Conservation (phyloP, 2,329 filamentous ascomycete genomes). For the Penicillium glabrum region DNA sequence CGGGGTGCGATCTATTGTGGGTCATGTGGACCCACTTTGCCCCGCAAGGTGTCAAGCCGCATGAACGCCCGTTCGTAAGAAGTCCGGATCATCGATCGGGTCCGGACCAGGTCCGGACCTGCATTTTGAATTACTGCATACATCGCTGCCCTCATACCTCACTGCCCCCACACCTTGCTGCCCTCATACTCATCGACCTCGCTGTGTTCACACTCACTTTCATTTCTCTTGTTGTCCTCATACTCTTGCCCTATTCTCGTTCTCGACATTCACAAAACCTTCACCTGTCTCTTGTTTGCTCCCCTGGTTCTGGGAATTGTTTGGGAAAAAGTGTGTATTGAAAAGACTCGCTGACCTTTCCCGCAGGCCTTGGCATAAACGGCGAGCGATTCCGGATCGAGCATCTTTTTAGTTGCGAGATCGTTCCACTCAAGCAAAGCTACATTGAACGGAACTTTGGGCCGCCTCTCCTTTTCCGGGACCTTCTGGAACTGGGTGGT, state of each 20-base stretch:
- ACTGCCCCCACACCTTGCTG: background rate
- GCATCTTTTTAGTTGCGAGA: slow-evolving; percentile 64
- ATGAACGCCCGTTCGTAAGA: background rate
- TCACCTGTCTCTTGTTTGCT: background rate
- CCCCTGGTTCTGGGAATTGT: background rate
- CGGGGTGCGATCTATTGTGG: background rate
- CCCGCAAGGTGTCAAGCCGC: background rate
- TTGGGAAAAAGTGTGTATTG: background rate
- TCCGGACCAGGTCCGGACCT: no score
- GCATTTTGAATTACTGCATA: no score
- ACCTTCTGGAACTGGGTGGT: slow-evolving; percentile 57
- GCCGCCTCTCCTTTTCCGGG: slow-evolving; percentile 55
- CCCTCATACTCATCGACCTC: no score
- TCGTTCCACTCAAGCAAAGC: slow-evolving; percentile 63
- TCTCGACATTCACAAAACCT: background rate
- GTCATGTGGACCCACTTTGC: background rate
- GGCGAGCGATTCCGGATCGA: slow-evolving; percentile 45
- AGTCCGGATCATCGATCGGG: no score
- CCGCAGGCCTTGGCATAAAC: slow-evolving; percentile 15
- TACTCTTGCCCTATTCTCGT: background rate
- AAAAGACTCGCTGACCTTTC: background rate
- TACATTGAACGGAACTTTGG: slow-evolving; percentile 63
- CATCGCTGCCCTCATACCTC: background rate
- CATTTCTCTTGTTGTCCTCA: background rate
- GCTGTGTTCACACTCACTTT: no score